Evolutionary conservation across 495 filamentous ascomycete genomes (phyloP), one percentile per base, ranked within the genome.

Genomic region (Aspergillus baeticus): DNA sequence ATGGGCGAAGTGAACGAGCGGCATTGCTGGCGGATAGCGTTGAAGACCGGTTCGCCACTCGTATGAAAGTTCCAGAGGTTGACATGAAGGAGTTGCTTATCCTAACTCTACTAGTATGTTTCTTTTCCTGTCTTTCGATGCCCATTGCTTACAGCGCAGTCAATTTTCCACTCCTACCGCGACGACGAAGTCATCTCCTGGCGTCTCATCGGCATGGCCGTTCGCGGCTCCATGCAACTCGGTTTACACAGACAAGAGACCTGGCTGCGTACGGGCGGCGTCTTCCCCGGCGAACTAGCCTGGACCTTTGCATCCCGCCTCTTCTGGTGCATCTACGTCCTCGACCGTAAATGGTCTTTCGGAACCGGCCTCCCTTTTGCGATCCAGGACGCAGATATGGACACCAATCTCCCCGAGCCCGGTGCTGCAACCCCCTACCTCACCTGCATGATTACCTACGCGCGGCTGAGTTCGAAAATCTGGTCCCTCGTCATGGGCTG

Each of bases 241-340:
- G 90, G 90, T 6, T 76, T 95, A 11, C 90, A 95, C 66, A 75
- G 89, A 14, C 80, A 84, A 52, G 87, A 91, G 42, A 88, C 84
- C 1, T 80, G 91, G 69, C 75, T 81, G 20, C 83, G 77, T 42
- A 83, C 86, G 10, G 72, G 72, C 10, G 74, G 72, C 18, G 69
- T 76, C 36, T 77, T 81, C 52, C 77, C 83, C 6, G 82, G 84
- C 42, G 80, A 86, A 37, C 59, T 77, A 17, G 84, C 87, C 37
- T 80, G 85, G 23, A 76, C 73, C 13, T 80, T 79, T 61, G 88
- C 84, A 0, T 78, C 86, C 29, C 80, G 85, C 33, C 79, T 88
- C 0, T 95, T 92, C 65, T 95, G 90, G 90, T 83, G 86, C n/a
- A 81, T 89, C 20, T 92, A 91, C 57, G 85, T 90, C 2, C 77